Base-by-base conservation (phyloP, 257 asterid species). In the Voacanga thouarsii region DNA sequence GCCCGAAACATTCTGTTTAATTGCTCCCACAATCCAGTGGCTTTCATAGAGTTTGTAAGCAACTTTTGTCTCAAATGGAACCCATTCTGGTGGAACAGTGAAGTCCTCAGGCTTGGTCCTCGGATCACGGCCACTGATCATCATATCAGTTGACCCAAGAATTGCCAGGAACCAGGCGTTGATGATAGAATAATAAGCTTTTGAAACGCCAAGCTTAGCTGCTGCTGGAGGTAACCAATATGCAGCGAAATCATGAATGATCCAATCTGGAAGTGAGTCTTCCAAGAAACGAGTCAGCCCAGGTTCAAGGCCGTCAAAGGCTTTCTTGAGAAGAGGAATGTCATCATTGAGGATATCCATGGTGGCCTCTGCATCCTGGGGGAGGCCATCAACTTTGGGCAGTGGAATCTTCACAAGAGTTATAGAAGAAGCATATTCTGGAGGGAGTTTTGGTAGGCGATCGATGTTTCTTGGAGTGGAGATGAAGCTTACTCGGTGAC, bases 381-480 rank as follows among this genome's bases (percentile, higher is more conserved):
- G 84, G 3, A 80, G 77, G 6, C 71, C 79, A 1, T 66, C 75
- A 7, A 77, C 50, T 33, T 44, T 12, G 0, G 92, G 88, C 11
- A 90, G 59, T 2, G 88, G 84, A 33, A 90, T 45, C 61, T 74
- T 78, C 24, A 90, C 75, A 0, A 88, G 50, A n/a, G 82, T 49
- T 30, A 88, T 84, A 18, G 79, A 72, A 63, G 89, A 75, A 14
- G 86, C 91, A 90, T 33, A 33, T 33, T 33, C 37, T 10, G 84
- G 82, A 0, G 92, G 87, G 12, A 85, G 23, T 78, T 88, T 76
- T 0, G 87, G 91, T 56, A 90, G 89, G 65, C 92, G 89, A 23
- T 81, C 84, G 24, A 85, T 82, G 71, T 82, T 88, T 83, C 81
- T 82, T 7, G 92, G 90, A n/a, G 87, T 80, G 71, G 91, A 87